Conservation (phyloP, 2,329 filamentous ascomycete species). For the Raffaelea arxii region DNA sequence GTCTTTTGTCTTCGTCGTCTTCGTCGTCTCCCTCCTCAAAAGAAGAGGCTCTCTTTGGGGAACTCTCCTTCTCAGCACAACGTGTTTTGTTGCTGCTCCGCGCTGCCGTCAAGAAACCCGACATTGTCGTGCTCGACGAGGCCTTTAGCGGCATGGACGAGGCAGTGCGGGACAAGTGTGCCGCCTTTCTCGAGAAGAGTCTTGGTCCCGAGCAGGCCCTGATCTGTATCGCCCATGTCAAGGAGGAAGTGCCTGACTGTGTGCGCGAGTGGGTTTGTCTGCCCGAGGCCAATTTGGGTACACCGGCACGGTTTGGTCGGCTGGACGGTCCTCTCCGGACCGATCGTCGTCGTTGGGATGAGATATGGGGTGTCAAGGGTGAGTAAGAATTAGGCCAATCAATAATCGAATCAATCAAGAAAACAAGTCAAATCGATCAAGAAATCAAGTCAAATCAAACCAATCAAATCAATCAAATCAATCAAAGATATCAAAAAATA, state of each 20-base stretch:
- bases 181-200: conserved; percentile 61
- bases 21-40: conserved; percentile 49
- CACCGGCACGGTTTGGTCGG: conserved; percentile 52
- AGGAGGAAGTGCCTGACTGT: conserved; percentile 79
- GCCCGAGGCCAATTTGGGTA: conserved; percentile 60
- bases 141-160: conserved; percentile 82
- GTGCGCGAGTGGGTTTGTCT: conserved; percentile 80
- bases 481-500: conserved; percentile 1
- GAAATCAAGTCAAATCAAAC: background rate
- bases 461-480: background rate
- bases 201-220: conserved; percentile 66
- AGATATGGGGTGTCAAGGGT: conserved; percentile 46
- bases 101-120: conserved; percentile 68
- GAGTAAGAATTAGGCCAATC: background rate
- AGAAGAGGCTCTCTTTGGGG: conserved; percentile 56
- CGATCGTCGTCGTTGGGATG: conserved; percentile 49
- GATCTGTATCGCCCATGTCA: conserved; percentile 84
- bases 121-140: conserved; percentile 79
- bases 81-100: conserved; percentile 77
- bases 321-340: conserved; percentile 51
- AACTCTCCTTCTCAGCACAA: conserved; percentile 71
- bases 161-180: conserved; percentile 73
- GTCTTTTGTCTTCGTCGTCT: conserved; percentile 6
- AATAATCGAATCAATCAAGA: background rate
- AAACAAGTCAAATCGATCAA: background rate